Evolutionary conservation across 2,329 filamentous ascomycete genomes (phyloP), one percentile per base, ranked within the genome.

Genomic region (Remersonia thermophila): DNA sequence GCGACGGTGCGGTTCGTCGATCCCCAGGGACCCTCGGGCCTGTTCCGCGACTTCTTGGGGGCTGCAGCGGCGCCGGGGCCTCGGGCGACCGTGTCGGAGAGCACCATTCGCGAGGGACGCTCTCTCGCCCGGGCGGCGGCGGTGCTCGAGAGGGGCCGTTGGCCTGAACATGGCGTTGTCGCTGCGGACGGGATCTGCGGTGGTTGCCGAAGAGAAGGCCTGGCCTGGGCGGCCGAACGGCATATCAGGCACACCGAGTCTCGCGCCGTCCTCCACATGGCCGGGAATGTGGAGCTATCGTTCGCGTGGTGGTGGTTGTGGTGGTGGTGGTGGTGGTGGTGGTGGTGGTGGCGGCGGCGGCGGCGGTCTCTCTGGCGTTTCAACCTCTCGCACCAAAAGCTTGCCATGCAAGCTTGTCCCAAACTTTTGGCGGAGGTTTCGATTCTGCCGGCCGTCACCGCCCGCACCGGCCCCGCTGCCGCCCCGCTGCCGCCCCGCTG

Each of bases 1-100:
- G 68, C 68, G 15, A 62, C 58, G 2, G 61, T 71, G 41, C 65
- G 63, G 53, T 76, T 76, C 69, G 73, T 73, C 32, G 60, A 66
- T 0, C 62, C 60, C 48, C 71, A 74, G 0, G 71, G 71, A 0
- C 71, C 70, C 3, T 62, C 62, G 2, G 53, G 48, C 18, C 57
- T 58, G 38, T 57, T 58, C 13, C 60, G 60, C 7, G 53, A 55
- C 39, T 48, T 60, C 37, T 50, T 53, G 17, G 57, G 54, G 40
- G 54, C 54, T 23, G 5, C 9, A 18, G 47, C 47, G 30, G 50
- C 46, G 8, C 40, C 48, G 27, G 63, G 55, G 5, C 59, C 37
- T 41, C 59, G 61, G 27, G 61, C 59, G 16, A 75, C 71, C 31
- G 59, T 60, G 45, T 73, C 63, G 7, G 72, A 72, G 6, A 77